Evolutionary conservation across 1,284 basidiomycete species (phyloP).

Genomic region (Trametes pubescens): DNA sequence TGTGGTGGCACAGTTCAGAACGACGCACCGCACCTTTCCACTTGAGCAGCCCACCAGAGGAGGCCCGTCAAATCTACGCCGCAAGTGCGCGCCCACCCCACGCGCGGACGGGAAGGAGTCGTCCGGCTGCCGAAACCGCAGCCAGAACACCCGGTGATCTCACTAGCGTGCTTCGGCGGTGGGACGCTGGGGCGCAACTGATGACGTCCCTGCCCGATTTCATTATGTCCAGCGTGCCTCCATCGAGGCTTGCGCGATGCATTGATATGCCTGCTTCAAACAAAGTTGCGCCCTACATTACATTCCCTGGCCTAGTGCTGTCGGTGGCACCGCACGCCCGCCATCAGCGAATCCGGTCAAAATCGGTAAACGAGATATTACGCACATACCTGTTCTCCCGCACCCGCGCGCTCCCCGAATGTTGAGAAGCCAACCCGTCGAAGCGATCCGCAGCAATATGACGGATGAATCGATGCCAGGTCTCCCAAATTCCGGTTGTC

Average conservation of each 20-base stretch:
- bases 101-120: too few species aligned
- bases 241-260: background rate
- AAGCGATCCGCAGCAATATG: too few species aligned
- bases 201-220: constrained; percentile 1
- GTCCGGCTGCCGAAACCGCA: background rate
- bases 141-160: background rate
- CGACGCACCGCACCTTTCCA: background rate
- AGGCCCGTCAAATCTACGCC: too few species aligned
- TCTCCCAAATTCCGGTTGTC: too few species aligned
- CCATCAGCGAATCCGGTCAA: background rate
- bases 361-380: background rate
- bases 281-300: background rate
- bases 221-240: background rate
- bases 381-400: background rate
- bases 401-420: too few species aligned
- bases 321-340: background rate
- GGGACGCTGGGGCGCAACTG: background rate
- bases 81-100: too few species aligned
- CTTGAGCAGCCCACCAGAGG: too few species aligned
- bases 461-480: too few species aligned
- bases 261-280: background rate
- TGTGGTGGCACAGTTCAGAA: background rate
- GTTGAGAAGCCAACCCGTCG: too few species aligned
- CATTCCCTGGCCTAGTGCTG: background rate
- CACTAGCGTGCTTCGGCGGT: background rate